phyloP scores from a whole-genome alignment of 2,329 filamentous ascomycete species.

The Hypomyces perniciosus region DNA sequence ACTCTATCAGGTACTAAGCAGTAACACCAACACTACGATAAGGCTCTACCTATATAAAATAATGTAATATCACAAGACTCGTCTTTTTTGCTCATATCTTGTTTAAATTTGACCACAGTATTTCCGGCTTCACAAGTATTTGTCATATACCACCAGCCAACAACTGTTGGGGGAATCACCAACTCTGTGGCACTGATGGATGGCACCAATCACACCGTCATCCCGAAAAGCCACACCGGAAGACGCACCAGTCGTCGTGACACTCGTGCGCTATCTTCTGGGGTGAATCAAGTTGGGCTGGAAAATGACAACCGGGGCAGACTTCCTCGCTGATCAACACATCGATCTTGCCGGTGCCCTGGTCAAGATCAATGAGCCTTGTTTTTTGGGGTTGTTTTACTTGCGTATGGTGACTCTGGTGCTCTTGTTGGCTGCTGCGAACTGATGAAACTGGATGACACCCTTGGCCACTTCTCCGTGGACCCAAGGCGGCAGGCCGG shows the following conservation, averaged over 20 bases:
- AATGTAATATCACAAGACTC: no score
- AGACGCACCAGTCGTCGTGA: constrained; percentile 28
- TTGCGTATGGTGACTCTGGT: constrained; percentile 27
- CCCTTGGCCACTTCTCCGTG: constrained; percentile 41
- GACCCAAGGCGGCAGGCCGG: constrained; percentile 36
- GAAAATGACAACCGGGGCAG: constrained; percentile 43
- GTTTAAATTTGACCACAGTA: no score
- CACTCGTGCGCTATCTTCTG: constrained; percentile 40
- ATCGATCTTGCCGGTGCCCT: constrained; percentile 33
- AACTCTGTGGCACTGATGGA: background rate
- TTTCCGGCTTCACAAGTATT: no score
- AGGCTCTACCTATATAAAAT: no score
- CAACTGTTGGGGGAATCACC: background rate
- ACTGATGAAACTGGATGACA: constrained; percentile 24
- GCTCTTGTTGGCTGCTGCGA: constrained; percentile 40
- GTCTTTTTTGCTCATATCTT: no score
- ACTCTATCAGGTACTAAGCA: no score
- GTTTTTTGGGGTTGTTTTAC: constrained; percentile 27
- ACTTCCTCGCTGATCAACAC: constrained; percentile 37
- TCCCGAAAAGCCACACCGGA: constrained; percentile 30
- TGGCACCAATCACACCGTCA: constrained; percentile 21
- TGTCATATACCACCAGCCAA: background rate
- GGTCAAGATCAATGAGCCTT: constrained; percentile 34
- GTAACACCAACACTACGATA: no score
- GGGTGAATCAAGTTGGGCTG: constrained; percentile 32